Percentiles rank a stretch among this genome's conserved stretches.
These are phyloP conservation scores for Juglanconis oblonga DNA, from an alignment of 2,329 filamentous ascomycete species.

Conservation along the genomic window DNA sequence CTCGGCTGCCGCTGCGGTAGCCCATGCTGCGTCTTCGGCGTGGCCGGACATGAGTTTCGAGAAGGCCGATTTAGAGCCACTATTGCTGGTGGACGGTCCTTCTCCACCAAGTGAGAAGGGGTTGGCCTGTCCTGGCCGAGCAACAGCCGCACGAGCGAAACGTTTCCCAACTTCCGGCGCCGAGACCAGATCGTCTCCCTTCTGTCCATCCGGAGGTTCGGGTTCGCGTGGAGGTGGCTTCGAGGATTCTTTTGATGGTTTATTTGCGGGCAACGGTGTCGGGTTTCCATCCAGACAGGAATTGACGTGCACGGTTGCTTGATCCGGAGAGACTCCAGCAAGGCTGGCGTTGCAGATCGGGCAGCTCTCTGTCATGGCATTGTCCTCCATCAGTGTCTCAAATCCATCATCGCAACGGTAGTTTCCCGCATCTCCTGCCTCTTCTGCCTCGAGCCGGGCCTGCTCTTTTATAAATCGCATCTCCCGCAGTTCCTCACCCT, in stretches of 20 bases:
- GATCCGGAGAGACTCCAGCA: constrained; percentile 56
- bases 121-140: constrained; percentile 76
- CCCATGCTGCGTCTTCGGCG: constrained; percentile 88
- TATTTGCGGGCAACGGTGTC: constrained; percentile 48
- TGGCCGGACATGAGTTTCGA: constrained; percentile 90
- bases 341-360: constrained; percentile 75
- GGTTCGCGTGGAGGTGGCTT: constrained; percentile 19
- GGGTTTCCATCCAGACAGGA: constrained; percentile 83
- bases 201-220: constrained; percentile 11
- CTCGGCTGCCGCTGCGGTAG: constrained; percentile 77
- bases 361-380: constrained; percentile 49
- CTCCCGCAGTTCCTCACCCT: constrained; percentile 64
- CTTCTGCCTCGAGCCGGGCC: constrained; percentile 60
- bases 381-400: constrained; percentile 27
- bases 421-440: constrained; percentile 40
- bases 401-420: constrained; percentile 32
- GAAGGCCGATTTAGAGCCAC: constrained; percentile 68
- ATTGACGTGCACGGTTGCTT: constrained; percentile 85
- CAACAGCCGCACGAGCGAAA: constrained; percentile 65
- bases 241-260: constrained; percentile 15
- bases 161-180: constrained; percentile 48
- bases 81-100: constrained; percentile 19
- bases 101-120: constrained; percentile 60
- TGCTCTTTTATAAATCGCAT: constrained; percentile 75
- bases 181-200: constrained; percentile 27